Base-by-base conservation (phyloP, 495 filamentous ascomycete species). In the Neurospora hispaniola region DNA sequence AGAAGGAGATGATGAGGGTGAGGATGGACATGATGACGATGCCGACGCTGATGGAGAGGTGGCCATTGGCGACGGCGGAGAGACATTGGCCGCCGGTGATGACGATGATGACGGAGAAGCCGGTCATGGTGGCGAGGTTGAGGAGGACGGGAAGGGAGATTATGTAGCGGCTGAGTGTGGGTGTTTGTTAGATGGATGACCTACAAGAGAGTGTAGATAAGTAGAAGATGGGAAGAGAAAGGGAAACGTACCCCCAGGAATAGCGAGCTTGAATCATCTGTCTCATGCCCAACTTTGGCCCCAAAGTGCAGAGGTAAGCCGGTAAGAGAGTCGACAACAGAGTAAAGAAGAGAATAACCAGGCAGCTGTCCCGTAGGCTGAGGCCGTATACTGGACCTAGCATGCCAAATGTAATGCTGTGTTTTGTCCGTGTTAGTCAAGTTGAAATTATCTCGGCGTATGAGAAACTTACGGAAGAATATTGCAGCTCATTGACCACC, bases 181-280 rank as follows among this genome's bases (percentile, higher is more conserved):
- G 48, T 23, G 48, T 23, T 31, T 69, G 44, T 73, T 70, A 70
- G 42, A 5, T 31, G 27, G 12, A 14, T 44, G 12, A 11, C 7
- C 8, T 46, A 46, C 16, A 18, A 31, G 2, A 40, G 9, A 18
- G 27, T 35, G 27, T 66, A 23, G 27, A 31, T 31, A 31, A 31
- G 40, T 38, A 38, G 1, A n/a, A 69, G 5, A 23, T 9, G 14
- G 14, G 68, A 35, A 27, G 1, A 23, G 20, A 12, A 20, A 11
- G 12, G 59, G 41, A 5, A 11, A 70, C 78, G 44, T 69, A 86
- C 75, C 87, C 86, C 69, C 86, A 89, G 70, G 82, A 84, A 73
- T 83, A 89, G 8, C 87, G 81, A 8, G 86, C 86, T 74, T 87
- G 82, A 3, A 88, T 80, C 84, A 89, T 88, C 77, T 88, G 87